phyloP scores from a whole-genome alignment of 2,329 filamentous ascomycete species.

The Cryphonectria radicalis region DNA sequence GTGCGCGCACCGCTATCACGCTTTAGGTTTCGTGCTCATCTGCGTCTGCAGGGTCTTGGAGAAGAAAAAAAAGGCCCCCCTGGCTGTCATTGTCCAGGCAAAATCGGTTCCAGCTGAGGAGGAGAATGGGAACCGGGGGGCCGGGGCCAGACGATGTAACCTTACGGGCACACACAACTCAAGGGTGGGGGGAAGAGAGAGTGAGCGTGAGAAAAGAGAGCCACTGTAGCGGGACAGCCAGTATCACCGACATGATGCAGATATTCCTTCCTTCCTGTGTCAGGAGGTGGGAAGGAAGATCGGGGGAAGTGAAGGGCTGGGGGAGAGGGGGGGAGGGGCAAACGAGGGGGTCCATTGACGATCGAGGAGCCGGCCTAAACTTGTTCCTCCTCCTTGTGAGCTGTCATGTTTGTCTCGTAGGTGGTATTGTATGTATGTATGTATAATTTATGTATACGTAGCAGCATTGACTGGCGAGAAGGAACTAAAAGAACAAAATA shows the following conservation, averaged over 20 bases:
- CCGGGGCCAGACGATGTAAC: slow-evolving; percentile 1
- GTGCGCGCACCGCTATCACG: slow-evolving; percentile 2
- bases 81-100: slow-evolving; percentile 1
- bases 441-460: not conserved
- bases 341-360: not conserved
- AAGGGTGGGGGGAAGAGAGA: not conserved
- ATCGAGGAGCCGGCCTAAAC: not conserved
- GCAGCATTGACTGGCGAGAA: not conserved
- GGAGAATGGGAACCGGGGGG: not conserved
- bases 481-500: too few species aligned
- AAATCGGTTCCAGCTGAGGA: not conserved
- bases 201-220: not conserved
- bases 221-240: not conserved
- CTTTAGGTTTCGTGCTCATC: slow-evolving; percentile 1
- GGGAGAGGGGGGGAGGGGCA: too few species aligned
- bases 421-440: not conserved
- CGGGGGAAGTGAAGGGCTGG: not conserved
- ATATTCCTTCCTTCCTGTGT: not conserved
- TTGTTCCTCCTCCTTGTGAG: not conserved
- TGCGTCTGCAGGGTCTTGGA: slow-evolving; percentile 1
- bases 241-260: not conserved
- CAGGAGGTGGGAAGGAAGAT: not conserved
- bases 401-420: not conserved
- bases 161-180: not conserved
- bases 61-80: not conserved